Conservation (phyloP, 805 yeast species). For the Lachancea sp. region DNA sequence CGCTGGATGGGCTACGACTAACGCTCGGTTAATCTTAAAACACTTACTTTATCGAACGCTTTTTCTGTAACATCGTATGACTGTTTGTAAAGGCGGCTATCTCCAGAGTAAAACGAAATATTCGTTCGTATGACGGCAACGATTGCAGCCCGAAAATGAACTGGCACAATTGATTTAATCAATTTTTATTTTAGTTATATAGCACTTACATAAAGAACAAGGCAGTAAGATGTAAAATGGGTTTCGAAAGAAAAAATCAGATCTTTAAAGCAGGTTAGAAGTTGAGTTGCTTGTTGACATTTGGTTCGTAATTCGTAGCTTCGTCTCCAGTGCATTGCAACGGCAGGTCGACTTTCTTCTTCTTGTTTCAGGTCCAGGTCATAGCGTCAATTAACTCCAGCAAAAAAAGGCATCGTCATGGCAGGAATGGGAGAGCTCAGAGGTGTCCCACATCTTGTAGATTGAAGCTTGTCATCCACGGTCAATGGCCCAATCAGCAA, state of each 20-base stretch:
- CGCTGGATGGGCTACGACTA: no score
- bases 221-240: not conserved
- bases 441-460: slow-evolving; percentile 1
- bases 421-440: slow-evolving; percentile 6
- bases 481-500: slow-evolving; percentile 2
- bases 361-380: not conserved
- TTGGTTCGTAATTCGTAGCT: not conserved
- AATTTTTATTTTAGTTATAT: not conserved
- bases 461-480: not conserved
- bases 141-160: no score
- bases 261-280: not conserved
- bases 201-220: slow-evolving; percentile 1
- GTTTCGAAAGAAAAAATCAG: not conserved
- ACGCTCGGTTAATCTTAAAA: no score
- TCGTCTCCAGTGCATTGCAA: not conserved
- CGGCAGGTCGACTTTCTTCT: not conserved
- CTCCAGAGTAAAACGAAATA: no score
- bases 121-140: no score
- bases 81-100: no score
- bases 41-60: no score
- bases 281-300: not conserved
- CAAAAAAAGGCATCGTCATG: slow-evolving; percentile 6
- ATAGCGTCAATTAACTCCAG: slow-evolving; percentile 8
- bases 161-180: no score
- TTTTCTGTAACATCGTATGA: no score